phyloP scores from a whole-genome alignment of 163 green algal genomes.

The Scenedesmus sp. region DNA sequence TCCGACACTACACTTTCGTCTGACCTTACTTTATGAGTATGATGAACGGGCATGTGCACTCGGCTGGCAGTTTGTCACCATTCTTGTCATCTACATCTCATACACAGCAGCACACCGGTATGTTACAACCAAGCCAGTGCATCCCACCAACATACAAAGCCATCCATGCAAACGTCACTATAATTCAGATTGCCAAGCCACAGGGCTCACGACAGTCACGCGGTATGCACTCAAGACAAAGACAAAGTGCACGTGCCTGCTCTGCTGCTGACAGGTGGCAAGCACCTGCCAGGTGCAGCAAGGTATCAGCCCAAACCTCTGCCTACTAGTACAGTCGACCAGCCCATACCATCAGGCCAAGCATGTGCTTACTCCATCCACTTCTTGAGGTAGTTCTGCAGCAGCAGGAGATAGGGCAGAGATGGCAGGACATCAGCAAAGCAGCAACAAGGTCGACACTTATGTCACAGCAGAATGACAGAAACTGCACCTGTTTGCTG shows the following conservation, averaged over 20 bases:
- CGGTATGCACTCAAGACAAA: background rate
- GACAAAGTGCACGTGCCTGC: background rate
- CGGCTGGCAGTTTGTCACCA: background rate
- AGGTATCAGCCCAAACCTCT: background rate
- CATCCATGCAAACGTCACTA: background rate
- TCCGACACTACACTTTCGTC: background rate
- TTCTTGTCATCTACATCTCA: background rate
- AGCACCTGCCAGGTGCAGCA: background rate
- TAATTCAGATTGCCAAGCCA: background rate
- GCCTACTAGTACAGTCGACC: background rate
- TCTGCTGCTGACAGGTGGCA: background rate
- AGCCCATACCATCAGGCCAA: background rate
- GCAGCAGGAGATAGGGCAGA: background rate
- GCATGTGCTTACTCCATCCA: conserved; percentile 43
- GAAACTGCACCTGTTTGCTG: background rate
- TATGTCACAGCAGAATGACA: background rate
- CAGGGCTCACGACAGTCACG: background rate
- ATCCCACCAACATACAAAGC: background rate
- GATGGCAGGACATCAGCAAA: background rate
- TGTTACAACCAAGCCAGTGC: background rate
- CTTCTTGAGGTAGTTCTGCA: conserved; percentile 40
- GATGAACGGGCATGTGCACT: background rate
- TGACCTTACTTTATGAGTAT: background rate
- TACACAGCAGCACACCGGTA: background rate
- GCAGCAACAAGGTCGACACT: background rate